phyloP scores from a whole-genome alignment of 2,329 filamentous ascomycete genomes.

The Fusarium nisikadoi region DNA sequence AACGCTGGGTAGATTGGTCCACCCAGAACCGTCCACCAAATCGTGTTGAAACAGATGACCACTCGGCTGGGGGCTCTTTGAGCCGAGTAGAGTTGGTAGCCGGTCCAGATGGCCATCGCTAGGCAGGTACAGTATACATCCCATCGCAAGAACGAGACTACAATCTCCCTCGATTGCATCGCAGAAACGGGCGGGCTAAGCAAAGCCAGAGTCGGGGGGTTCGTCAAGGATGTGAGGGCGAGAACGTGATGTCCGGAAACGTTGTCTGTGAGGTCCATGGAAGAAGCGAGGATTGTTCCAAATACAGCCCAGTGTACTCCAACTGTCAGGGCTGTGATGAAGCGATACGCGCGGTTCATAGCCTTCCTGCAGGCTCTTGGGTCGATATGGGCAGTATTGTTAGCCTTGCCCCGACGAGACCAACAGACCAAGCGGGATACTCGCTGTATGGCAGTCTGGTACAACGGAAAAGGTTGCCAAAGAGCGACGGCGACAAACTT shows the following conservation, averaged over 20 bases:
- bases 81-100: slow-evolving; percentile 13
- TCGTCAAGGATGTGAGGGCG: slow-evolving; percentile 18
- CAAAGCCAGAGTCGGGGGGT: slow-evolving; percentile 27
- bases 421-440: neutral
- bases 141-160: slow-evolving; percentile 37
- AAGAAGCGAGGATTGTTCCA: slow-evolving; percentile 12
- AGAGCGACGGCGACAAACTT: slow-evolving; percentile 24
- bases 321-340: slow-evolving; percentile 3
- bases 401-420: neutral
- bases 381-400: neutral
- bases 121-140: slow-evolving; percentile 37
- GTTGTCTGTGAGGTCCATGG: neutral
- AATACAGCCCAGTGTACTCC: slow-evolving; percentile 19
- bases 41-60: neutral
- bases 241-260: slow-evolving; percentile 28
- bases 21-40: slow-evolving; percentile 13
- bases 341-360: slow-evolving; percentile 12
- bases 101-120: slow-evolving; percentile 29
- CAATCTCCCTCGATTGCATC: slow-evolving; percentile 16
- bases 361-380: neutral
- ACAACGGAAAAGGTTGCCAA: slow-evolving; percentile 37
- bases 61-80: neutral
- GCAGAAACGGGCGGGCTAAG: slow-evolving; percentile 16
- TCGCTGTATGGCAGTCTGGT: slow-evolving; percentile 15
- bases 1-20: slow-evolving; percentile 34